Evolutionary conservation across 202 grass and related monocot genomes (phyloP), one percentile per base, ranked within the genome.

Genomic region (Schoenoplectus triqueter): DNA sequence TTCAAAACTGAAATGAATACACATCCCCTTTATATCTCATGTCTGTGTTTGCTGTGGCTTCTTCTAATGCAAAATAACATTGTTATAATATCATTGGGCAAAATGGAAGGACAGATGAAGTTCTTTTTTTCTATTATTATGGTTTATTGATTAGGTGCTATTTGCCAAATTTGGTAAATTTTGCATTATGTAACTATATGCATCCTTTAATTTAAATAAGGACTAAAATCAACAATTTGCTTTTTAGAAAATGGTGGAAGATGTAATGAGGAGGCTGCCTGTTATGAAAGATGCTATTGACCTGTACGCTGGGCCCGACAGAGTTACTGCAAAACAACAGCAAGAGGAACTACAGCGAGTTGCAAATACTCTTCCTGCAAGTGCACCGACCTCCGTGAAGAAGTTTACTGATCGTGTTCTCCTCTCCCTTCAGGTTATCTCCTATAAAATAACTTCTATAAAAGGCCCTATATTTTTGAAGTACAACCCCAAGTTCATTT

Each of bases 301-400:
- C 70, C 82, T 87, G 81, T 98, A 92, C 72, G 85, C 82, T 6
- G 90, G 31, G 1, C 92, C 93, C 86, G 93, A 94, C 72, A 74
- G 83, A 50, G 87, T 98, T 78, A 90, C 93, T 87, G 91, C 93
- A 84, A 98, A 95, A 84, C 84, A 98, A 88, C 91, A 98, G 86
- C 91, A 95, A 67, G 62, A 85, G 64, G 96, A 98, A 80, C 78
- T 98, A 85, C 83, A 91, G 77, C 87, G 93, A 86, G 93, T 95
- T 84, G 96, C 93, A 22, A 88, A 79, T 78, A 98, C 93, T 83
- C 85, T 98, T 80, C 93, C 87, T 60, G 73, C 81, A 66, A 91
- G 83, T 69, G 88, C 87, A 45, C 96, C 89, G 20, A 85, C 87
- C 85, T 95, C 90, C 89, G 93, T 94, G 15, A 98, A 91, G 69